Evolutionary conservation across 2,329 filamentous ascomycete species (phyloP).

Genomic region (Paecilomyces dactylethromorphus): DNA sequence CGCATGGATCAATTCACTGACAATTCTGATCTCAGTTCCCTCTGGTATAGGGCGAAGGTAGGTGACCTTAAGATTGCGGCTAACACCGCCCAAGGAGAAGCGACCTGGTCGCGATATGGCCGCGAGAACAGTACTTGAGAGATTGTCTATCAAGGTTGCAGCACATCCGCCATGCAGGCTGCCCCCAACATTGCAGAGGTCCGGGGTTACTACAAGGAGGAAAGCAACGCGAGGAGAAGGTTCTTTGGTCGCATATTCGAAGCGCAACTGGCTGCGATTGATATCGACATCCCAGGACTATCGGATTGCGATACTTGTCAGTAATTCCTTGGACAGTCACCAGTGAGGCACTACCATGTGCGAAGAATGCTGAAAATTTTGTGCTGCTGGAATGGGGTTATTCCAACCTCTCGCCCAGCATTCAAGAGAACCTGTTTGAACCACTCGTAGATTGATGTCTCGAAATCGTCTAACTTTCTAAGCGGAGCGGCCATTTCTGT

Average conservation of each 20-base stretch:
- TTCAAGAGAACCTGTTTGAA: constrained; percentile 13
- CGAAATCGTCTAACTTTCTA: constrained; percentile 24
- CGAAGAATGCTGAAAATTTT: not conserved
- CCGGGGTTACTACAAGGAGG: constrained; percentile 61
- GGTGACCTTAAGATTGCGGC: constrained; percentile 58
- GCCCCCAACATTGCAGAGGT: constrained; percentile 84
- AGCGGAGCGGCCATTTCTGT: constrained; percentile 7
- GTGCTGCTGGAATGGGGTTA: not conserved
- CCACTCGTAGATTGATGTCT: constrained; percentile 19
- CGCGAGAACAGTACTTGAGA: constrained; percentile 54
- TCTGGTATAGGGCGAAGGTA: constrained; percentile 58
- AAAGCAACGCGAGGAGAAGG: constrained; percentile 28
- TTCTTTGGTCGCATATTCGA: constrained; percentile 30
- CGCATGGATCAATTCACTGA: constrained; percentile 52
- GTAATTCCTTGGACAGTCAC: not conserved
- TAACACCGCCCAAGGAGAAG: constrained; percentile 59
- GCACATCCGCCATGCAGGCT: constrained; percentile 83
- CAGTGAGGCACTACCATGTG: not conserved
- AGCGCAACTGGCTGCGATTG: constrained; percentile 23
- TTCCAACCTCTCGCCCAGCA: constrained; percentile 12
- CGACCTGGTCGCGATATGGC: constrained; percentile 53
- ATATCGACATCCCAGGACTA: constrained; percentile 26
- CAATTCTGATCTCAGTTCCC: constrained; percentile 47
- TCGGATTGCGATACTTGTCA: not conserved
- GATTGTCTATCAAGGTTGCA: constrained; percentile 61